These are phyloP conservation scores for Secale cereale DNA, from an alignment of 176 grass and related monocot genomes.

Conservation along the genomic window DNA sequence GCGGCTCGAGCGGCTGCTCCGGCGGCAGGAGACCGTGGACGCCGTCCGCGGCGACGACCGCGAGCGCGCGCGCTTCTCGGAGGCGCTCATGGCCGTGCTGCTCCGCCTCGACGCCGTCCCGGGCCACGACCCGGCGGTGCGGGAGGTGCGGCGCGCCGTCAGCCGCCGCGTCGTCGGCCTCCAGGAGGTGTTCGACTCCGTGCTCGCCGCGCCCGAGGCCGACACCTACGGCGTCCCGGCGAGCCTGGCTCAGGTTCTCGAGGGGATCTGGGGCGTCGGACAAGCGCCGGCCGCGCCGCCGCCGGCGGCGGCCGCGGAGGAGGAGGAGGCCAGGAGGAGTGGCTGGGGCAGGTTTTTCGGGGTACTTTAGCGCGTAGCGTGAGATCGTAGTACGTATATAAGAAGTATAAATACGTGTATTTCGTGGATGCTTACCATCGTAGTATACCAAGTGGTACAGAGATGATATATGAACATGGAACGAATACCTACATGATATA, in stretches of 20 bases:
- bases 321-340: constrained; percentile 2
- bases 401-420: constrained; percentile 25
- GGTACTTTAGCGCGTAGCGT: constrained; percentile 1
- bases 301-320: not conserved
- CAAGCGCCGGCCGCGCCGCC: not conserved
- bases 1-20: constrained; percentile 67
- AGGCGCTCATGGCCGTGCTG: constrained; percentile 82
- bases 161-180: constrained; percentile 71
- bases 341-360: constrained; percentile 34
- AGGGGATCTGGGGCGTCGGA: constrained; percentile 36
- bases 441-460: not conserved
- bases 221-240: constrained; percentile 48
- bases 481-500: not conserved
- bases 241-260: constrained; percentile 59
- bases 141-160: constrained; percentile 60
- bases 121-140: constrained; percentile 68
- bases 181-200: constrained; percentile 78
- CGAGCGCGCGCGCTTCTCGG: constrained; percentile 63
- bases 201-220: constrained; percentile 38
- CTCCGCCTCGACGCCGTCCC: constrained; percentile 83
- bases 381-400: constrained; percentile 4
- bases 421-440: constrained; percentile 4
- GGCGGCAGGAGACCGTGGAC: constrained; percentile 85
- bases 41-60: constrained; percentile 66
- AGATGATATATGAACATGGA: not conserved